phyloP scores from a whole-genome alignment of 345 rosid species.

The Salix viminalis region DNA sequence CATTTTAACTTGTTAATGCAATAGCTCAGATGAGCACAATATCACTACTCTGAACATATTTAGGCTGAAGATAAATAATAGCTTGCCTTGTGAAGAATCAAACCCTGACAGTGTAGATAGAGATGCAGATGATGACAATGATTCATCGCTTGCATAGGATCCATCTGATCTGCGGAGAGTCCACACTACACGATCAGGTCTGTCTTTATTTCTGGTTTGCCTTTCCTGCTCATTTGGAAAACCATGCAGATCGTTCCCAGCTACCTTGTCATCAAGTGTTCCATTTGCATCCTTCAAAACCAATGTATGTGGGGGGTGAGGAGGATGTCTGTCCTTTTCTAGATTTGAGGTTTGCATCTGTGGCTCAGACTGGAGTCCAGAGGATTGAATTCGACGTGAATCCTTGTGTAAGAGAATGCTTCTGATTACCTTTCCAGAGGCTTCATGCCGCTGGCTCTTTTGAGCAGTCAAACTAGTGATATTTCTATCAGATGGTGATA shows the following conservation, averaged over 20 bases:
- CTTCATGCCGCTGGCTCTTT: slow-evolving; percentile 44
- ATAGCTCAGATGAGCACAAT: not conserved
- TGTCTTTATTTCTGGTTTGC: slow-evolving; percentile 56
- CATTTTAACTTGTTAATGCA: not conserved
- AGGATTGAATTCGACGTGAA: slow-evolving; percentile 34
- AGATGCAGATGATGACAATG: slow-evolving; percentile 23
- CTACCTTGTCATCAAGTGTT: slow-evolving; percentile 36
- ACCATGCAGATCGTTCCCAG: slow-evolving; percentile 40
- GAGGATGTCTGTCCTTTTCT: slow-evolving; percentile 49
- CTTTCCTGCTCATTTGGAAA: slow-evolving; percentile 40
- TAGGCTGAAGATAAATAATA: not conserved
- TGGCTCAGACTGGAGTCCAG: slow-evolving; percentile 42
- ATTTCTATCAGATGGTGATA: slow-evolving; percentile 30
- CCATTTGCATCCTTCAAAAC: slow-evolving; percentile 45
- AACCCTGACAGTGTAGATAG: slow-evolving; percentile 17
- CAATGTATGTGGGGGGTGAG: slow-evolving; percentile 33
- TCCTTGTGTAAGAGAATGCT: slow-evolving; percentile 51
- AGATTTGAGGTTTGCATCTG: slow-evolving; percentile 30
- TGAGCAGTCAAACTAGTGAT: slow-evolving; percentile 26
- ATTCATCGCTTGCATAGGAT: slow-evolving; percentile 52
- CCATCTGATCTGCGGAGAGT: slow-evolving; percentile 59
- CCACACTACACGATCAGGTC: slow-evolving; percentile 74
- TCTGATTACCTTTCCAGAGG: slow-evolving; percentile 40
- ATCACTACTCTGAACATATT: not conserved
- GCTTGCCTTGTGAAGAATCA: slow-evolving; percentile 28